Evolutionary conservation across 2,329 filamentous ascomycete genomes (phyloP), one percentile per base, ranked within the genome.

Genomic region (Scopulariopsis brevicaulis): DNA sequence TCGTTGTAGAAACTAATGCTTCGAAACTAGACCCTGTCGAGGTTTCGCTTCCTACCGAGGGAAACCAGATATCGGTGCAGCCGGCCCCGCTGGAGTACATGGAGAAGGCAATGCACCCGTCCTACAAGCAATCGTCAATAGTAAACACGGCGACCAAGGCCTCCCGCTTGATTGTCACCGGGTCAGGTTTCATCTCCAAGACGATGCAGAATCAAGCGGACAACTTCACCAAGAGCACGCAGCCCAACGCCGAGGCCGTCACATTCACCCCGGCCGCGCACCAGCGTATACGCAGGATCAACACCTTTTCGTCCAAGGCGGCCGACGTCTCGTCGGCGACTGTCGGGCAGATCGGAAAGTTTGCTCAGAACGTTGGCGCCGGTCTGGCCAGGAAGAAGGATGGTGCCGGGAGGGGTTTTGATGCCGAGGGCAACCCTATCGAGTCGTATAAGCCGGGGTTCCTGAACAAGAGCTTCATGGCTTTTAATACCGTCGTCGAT

Each of bases 401-500:
- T 57, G 80, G 79, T 22, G 70, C 73, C 25, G 69, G 73, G 15
- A 83, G 80, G 65, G 85, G 86, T 1, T 81, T 79, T 59, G 89
- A 89, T 60, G 82, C 85, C 60, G 83, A 92, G 60, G 89, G 89
- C 40, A 84, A 84, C 56, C 77, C 79, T 4, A 67, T 82, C 7
- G 75, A 79, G 1, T 71, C 69, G 20, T 95, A 94, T 74, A 96
- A 96, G 73, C 93, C 94, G 0, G 93, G 94, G 5, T 74, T 99
- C 34, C 74, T 99, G 63, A 99, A 99, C 75, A 96, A 96, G 78
- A 91, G 86, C 62, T 77, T 99, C 75, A 97, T 99, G 76, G 94
- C 94, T 0, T 97, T 97, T 70, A 90, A 88, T 46, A 99, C 94
- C 0, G 83, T 99, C 52, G 89, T 91, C 25, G 94, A 99, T 66